Conservation (phyloP, 495 filamentous ascomycete genomes). For the Penicillium arizonense region DNA sequence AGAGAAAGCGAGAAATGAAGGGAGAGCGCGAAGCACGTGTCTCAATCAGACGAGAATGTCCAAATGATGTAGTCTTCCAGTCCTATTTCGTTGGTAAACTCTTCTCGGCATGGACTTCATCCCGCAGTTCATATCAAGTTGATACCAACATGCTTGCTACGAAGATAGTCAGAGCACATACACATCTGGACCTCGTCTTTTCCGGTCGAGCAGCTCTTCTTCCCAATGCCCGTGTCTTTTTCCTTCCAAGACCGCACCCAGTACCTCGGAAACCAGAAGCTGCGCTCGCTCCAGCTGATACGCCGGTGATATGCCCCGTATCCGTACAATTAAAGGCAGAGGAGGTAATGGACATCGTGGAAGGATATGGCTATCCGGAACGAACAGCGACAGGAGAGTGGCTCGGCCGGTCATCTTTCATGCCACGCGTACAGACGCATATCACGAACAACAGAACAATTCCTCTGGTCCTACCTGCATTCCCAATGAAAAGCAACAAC, state of each 20-base stretch:
- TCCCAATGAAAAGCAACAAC: constrained; percentile 55
- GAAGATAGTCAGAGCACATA: not conserved
- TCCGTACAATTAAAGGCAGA: not conserved
- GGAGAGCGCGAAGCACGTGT: too few relatives aligned
- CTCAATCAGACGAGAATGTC: too few relatives aligned
- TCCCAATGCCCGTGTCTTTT: not conserved
- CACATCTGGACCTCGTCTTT: not conserved
- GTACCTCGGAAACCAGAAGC: not conserved
- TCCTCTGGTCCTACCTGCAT: constrained; percentile 41
- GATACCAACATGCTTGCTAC: constrained; percentile 4
- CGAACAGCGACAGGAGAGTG: constrained; percentile 1
- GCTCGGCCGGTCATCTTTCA: constrained; percentile 6
- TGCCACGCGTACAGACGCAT: constrained; percentile 3
- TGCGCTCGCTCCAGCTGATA: not conserved
- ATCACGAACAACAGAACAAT: not conserved
- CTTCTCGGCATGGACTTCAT: not conserved
- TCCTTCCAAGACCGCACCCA: not conserved
- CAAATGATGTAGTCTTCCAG: not conserved
- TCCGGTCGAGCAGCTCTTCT: not conserved
- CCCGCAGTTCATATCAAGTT: not conserved
- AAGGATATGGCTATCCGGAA: constrained; percentile 2
- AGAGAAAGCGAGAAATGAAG: too few relatives aligned
- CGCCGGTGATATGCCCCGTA: not conserved
- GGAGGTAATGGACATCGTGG: constrained; percentile 4
- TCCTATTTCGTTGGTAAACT: not conserved